Evolutionary conservation across 805 yeast genomes (phyloP).

Genomic region (Pichia eremophila): DNA sequence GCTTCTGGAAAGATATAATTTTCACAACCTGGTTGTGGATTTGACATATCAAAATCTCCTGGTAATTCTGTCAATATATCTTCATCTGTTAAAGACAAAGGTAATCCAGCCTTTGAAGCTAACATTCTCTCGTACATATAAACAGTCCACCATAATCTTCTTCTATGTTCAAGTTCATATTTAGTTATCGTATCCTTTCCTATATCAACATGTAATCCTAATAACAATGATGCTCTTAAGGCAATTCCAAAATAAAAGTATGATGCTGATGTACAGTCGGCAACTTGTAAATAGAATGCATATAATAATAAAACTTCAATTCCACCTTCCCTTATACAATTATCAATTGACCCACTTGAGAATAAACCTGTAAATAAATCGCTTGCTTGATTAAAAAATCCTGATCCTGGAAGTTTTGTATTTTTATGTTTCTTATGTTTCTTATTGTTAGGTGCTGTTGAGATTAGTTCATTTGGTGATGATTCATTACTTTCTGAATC

Average conservation of each 20-base stretch:
- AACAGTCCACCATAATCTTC: conserved; percentile 33
- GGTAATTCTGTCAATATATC: conserved; percentile 75
- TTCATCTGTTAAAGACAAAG: conserved; percentile 69
- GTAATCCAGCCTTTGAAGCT: conserved; percentile 74
- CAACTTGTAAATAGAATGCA: conserved; percentile 75
- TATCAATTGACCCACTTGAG: conserved; percentile 73
- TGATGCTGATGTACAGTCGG: conserved; percentile 75
- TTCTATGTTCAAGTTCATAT: conserved; percentile 43
- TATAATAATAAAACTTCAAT: conserved; percentile 65
- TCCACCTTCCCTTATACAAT: conserved; percentile 70
- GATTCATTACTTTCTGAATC: background rate
- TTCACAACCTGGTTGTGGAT: conserved; percentile 51
- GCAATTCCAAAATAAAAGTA: conserved; percentile 76
- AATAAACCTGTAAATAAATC: conserved; percentile 67
- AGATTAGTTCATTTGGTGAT: background rate
- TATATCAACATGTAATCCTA: conserved; percentile 79
- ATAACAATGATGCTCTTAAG: conserved; percentile 55
- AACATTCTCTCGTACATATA: conserved; percentile 53
- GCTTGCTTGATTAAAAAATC: conserved; percentile 72
- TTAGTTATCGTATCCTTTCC: conserved; percentile 50
- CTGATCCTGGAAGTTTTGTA: conserved; percentile 65
- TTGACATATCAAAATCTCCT: conserved; percentile 55
- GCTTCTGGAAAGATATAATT: conserved; percentile 72
- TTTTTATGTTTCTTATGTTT: conserved; percentile 1
- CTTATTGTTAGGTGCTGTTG: background rate